A percentile compares a stretch with the other conserved stretches of the same genome.
Conservation (phyloP, 139 green algal species). For the Chlamydomonas incerta region DNA sequence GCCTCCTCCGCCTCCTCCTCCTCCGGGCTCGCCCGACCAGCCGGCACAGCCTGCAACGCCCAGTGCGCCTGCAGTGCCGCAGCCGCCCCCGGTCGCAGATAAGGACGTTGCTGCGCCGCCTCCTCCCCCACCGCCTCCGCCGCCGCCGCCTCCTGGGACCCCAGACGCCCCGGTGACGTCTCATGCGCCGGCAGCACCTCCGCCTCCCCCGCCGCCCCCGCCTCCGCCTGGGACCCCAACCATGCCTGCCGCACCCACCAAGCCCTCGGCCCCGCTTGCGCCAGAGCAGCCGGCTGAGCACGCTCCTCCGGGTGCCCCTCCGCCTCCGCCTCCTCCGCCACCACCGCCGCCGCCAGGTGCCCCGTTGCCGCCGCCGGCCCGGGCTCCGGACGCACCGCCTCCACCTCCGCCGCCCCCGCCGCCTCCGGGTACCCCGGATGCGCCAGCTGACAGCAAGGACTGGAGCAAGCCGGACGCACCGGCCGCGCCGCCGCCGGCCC, state of each 20-base stretch:
- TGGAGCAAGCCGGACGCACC: neutral
- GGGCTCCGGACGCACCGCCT: neutral
- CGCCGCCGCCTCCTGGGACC: too few relatives aligned
- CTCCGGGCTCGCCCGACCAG: slow-evolving; percentile 1
- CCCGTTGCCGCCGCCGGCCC: neutral
- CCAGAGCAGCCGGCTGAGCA: too few relatives aligned
- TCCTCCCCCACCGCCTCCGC: neutral
- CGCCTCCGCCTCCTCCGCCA: too few relatives aligned
- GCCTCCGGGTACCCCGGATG: neutral
- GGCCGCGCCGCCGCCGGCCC: neutral
- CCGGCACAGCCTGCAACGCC: too few relatives aligned
- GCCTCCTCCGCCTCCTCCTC: neutral
- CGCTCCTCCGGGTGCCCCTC: too few relatives aligned
- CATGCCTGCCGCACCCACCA: neutral
- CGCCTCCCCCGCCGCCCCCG: neutral
- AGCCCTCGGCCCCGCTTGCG: neutral
- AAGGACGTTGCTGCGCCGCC: neutral
- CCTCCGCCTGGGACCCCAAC: neutral
- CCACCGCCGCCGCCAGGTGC: neutral
- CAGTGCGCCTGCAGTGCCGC: too few relatives aligned
- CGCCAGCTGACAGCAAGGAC: neutral
- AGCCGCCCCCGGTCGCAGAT: too few relatives aligned
- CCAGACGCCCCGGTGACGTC: neutral
- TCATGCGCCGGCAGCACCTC: neutral
- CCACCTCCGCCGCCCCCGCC: neutral